Evolutionary conservation across 495 filamentous ascomycete species (phyloP).

Genomic region (Bacidia gigantensis): DNA sequence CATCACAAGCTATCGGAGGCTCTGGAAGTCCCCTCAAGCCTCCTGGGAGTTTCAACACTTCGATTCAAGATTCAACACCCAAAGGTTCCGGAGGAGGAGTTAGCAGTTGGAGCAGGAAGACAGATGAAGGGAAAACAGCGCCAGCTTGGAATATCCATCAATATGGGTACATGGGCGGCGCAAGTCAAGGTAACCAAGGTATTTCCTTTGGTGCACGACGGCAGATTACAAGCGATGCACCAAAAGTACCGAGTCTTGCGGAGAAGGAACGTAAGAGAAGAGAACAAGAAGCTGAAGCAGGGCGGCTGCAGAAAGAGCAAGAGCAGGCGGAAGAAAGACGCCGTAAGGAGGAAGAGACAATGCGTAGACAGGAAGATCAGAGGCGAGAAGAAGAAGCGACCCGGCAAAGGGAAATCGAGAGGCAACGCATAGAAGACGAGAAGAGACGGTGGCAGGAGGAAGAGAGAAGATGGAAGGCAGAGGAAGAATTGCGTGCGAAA

Average conservation of each 20-base stretch:
- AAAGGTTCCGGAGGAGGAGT: slow-evolving; percentile 36
- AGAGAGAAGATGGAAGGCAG: slow-evolving; percentile 65
- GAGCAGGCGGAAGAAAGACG: slow-evolving; percentile 54
- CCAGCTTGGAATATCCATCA: slow-evolving; percentile 99
- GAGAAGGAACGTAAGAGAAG: slow-evolving; percentile 49
- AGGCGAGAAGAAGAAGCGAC: slow-evolving; percentile 69
- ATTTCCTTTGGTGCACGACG: slow-evolving; percentile 81
- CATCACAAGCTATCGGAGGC: slow-evolving; percentile 36
- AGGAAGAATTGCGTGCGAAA: slow-evolving; percentile 58
- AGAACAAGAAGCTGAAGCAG: slow-evolving; percentile 41
- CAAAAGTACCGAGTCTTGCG: slow-evolving; percentile 59
- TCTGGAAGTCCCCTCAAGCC: slow-evolving; percentile 50
- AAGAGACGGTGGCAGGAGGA: slow-evolving; percentile 74
- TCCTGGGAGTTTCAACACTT: slow-evolving; percentile 22
- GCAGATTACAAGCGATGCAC: slow-evolving; percentile 78
- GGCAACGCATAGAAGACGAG: slow-evolving; percentile 55
- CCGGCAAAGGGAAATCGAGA: slow-evolving; percentile 53
- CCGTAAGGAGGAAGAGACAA: slow-evolving; percentile 53
- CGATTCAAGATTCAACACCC: slow-evolving; percentile 5
- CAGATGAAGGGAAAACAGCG: slow-evolving; percentile 62
- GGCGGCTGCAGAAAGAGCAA: slow-evolving; percentile 43
- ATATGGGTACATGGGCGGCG: slow-evolving; percentile 97
- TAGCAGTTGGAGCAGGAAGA: slow-evolving; percentile 83
- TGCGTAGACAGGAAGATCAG: slow-evolving; percentile 54
- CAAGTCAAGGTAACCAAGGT: slow-evolving; percentile 89